phyloP scores from a whole-genome alignment of 768 basidiomycete species.

The Boletus eberwhitei region DNA sequence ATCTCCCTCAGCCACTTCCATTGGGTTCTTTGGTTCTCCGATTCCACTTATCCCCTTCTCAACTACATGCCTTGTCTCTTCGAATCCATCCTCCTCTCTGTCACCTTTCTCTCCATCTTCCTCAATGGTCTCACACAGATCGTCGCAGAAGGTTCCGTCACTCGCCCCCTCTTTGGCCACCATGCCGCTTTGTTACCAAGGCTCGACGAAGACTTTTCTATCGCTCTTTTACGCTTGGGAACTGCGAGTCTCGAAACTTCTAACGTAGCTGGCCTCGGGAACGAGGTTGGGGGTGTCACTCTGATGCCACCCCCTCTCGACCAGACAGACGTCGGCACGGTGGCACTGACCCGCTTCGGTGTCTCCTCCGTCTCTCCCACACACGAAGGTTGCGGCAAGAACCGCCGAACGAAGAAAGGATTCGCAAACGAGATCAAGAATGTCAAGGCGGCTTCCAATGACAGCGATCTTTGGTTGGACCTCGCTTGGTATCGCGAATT shows the following conservation, averaged over 20 bases:
- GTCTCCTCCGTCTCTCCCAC: slow-evolving; percentile 37
- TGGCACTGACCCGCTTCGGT: slow-evolving; percentile 42
- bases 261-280: slow-evolving; percentile 65
- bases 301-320: slow-evolving; percentile 12
- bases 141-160: slow-evolving; percentile 55
- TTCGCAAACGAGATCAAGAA: slow-evolving; percentile 51
- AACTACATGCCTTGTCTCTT: slow-evolving; percentile 74
- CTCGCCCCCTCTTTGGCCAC: slow-evolving; percentile 56
- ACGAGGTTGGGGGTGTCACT: slow-evolving; percentile 62
- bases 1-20: slow-evolving; percentile 68
- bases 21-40: slow-evolving; percentile 48
- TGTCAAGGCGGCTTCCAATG: slow-evolving; percentile 34
- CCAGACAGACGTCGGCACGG: slow-evolving; percentile 29
- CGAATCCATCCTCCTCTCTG: slow-evolving; percentile 56
- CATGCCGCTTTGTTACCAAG: slow-evolving; percentile 43
- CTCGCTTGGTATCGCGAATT: slow-evolving; percentile 41
- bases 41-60: slow-evolving; percentile 59
- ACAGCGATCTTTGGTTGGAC: slow-evolving; percentile 40
- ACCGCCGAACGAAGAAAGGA: slow-evolving; percentile 31
- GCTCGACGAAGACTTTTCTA: slow-evolving; percentile 70
- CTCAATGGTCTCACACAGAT: slow-evolving; percentile 68
- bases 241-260: slow-evolving; percentile 77
- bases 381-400: slow-evolving; percentile 25
- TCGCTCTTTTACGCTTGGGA: slow-evolving; percentile 67
- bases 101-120: slow-evolving; percentile 55